Evolutionary conservation across 495 filamentous ascomycete genomes (phyloP), one percentile per base, ranked within the genome.

Genomic region (Jackrogersella multiformis): DNA sequence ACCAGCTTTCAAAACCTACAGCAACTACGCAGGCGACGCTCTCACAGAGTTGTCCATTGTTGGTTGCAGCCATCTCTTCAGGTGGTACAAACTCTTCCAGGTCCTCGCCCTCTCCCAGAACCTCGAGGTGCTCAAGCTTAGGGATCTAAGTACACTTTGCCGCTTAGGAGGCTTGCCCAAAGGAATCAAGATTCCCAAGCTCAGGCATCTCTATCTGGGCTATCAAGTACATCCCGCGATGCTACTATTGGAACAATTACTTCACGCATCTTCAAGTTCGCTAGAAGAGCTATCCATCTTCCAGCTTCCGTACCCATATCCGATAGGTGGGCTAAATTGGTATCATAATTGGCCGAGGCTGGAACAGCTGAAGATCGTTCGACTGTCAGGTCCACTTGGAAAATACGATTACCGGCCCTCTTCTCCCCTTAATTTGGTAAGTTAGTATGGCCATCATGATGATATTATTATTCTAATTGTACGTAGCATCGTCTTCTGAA

Each of bases 281-380:
- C 60, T 74, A 6, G 49, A 66, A 35, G 72, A 74, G 36, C 56
- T 74, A 5, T 69, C 69, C 0, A 21, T 72, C 12, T 58, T 69
- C 20, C 55, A 64, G 2, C 32, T 72, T 12, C 65, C 51, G 36
- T 4, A 16, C 6, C 23, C 28, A 26, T 39, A 20, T 41, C 26
- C 7, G 10, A 23, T 12, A 5, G 6, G 16, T 1, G 12, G 18
- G 24, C 30, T 34, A 0, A 18, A 36, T 13, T 30, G 46, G 70
- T 42, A 52, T 30, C 20, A 15, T 5, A 54, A 51, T 20, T 73
- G 71, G 69, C 66, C 66, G 15, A 61, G 38, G 12, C 41, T 72
- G 5, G 51, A 68, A 41, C 56, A 58, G 18, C 61, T 74, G 21
- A 71, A 64, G 24, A 20, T 55, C 9, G 20, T 68, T 16, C 66